Evolutionary conservation across 352 stramenopile genomes (phyloP), one percentile per base, ranked within the genome.

Genomic region (Globisporangium rhizosaccharum): DNA sequence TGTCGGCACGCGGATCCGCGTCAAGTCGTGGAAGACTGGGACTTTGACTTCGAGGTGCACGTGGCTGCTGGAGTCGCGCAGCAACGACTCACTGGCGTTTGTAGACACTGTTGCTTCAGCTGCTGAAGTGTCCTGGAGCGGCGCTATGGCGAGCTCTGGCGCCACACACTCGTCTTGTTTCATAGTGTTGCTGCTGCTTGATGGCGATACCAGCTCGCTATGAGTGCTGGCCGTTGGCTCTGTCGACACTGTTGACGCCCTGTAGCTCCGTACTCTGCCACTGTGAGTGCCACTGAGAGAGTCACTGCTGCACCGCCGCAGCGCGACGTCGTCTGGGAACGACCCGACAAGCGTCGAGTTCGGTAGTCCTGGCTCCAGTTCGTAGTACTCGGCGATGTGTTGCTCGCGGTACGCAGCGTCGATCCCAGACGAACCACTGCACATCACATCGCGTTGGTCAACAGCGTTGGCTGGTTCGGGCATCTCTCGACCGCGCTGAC

Each of bases 301-400:
- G 9, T 8, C 33, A 12, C 11, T 10, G 10, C 23, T 36, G 3
- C 50, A 42, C 17, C 15, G 49, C 2, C 61, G 55, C 8, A 67
- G 51, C 0, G n/a, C 53, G 28, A 17, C 23, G 48, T 59, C 60
- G n/a, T 73, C 70, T 17, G 68, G 66, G 37, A 87, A 87, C 9
- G 76, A 87, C 0, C 74, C 76, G 3, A 65, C 6, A 25, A 78
- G 58, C 26, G 56, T 70, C 53, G 67, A 61, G 25, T 51, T 53
- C 20, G 53, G 52, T 2, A 71, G 30, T 12, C 61, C 58, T 8
- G 51, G 61, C 10, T 70, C 44, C 5, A 79, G 62, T 20, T 75
- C 47, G 45, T 87, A 87, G 58, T 73, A 75, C 56, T 87, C 76
- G n/a, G 68, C 50, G 20, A 53, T 48, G 51, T 82, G 71, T 7